Conservation (phyloP, 495 filamentous ascomycete species). For the Podospora comata region DNA sequence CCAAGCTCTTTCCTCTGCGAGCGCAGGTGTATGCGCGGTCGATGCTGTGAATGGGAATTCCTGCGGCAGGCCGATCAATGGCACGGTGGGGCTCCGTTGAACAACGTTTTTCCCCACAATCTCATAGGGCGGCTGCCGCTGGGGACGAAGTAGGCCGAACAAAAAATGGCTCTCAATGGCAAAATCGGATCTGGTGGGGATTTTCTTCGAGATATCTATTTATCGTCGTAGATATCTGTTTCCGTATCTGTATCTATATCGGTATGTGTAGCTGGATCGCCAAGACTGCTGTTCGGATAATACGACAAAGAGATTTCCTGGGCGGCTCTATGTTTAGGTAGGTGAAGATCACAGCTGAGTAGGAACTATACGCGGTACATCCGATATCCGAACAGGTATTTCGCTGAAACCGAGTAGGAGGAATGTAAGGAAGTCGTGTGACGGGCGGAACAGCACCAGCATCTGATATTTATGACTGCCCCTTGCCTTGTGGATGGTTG, state of each 20-base stretch:
- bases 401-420: background rate
- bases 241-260: background rate
- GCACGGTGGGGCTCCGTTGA: slow-evolving; percentile 21
- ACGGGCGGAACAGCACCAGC: background rate
- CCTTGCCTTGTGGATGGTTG: slow-evolving; percentile 4
- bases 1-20: slow-evolving; percentile 31
- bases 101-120: slow-evolving; percentile 3
- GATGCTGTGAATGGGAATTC: slow-evolving; percentile 13
- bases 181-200: background rate
- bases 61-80: slow-evolving; percentile 18
- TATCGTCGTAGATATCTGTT: background rate
- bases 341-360: background rate
- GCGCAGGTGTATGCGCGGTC: slow-evolving; percentile 25
- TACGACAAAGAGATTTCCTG: background rate
- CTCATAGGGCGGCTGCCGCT: background rate
- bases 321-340: background rate
- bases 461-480: slow-evolving; percentile 6
- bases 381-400: background rate
- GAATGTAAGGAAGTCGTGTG: background rate
- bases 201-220: background rate
- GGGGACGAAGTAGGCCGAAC: background rate
- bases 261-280: background rate
- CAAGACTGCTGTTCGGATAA: background rate
- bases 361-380: background rate
- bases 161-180: background rate